These are phyloP conservation scores for Climacium dendroides DNA, from an alignment of 225 moss, liverwort and hornwort genomes.

Conservation along the genomic window DNA sequence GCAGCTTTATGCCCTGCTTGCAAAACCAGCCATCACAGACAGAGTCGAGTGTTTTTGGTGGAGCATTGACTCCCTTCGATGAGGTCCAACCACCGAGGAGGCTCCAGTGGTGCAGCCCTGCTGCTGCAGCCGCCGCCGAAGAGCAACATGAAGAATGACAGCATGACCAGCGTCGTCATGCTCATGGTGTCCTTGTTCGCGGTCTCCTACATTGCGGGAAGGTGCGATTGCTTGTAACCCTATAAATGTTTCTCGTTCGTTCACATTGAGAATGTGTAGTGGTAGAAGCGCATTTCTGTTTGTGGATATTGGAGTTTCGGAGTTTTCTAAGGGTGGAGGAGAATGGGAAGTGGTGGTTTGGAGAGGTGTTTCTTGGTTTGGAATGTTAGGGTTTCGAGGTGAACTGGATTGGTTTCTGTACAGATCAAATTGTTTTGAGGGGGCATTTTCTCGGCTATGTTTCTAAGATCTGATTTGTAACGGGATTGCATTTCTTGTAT, in stretches of 20 bases:
- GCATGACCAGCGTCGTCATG: conserved; percentile 39
- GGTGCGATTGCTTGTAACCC: not conserved
- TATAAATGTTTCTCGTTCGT: not conserved
- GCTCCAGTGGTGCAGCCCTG: not conserved
- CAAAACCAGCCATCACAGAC: not conserved
- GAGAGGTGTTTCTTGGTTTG: not conserved
- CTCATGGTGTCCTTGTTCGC: conserved; percentile 45
- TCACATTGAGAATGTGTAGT: not conserved
- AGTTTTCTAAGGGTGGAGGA: not conserved
- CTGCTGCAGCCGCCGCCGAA: not conserved
- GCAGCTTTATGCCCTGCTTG: not conserved
- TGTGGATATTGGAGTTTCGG: not conserved
- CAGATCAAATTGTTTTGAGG: not conserved
- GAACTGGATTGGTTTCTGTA: not conserved
- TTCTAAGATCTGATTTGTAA: not conserved
- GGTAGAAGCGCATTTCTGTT: not conserved
- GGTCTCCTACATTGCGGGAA: conserved; percentile 43
- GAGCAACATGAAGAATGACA: conserved; percentile 3
- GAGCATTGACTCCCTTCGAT: not conserved
- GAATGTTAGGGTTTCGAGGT: not conserved
- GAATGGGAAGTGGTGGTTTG: not conserved
- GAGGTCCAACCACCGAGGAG: conserved; percentile 19
- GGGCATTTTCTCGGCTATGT: not conserved
- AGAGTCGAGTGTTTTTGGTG: not conserved
- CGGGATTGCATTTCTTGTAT: not conserved